A percentile compares a stretch with the other conserved stretches of the same genome.
Conservation (phyloP, 164 flowering plant genomes). For the Platanus orientalis region DNA sequence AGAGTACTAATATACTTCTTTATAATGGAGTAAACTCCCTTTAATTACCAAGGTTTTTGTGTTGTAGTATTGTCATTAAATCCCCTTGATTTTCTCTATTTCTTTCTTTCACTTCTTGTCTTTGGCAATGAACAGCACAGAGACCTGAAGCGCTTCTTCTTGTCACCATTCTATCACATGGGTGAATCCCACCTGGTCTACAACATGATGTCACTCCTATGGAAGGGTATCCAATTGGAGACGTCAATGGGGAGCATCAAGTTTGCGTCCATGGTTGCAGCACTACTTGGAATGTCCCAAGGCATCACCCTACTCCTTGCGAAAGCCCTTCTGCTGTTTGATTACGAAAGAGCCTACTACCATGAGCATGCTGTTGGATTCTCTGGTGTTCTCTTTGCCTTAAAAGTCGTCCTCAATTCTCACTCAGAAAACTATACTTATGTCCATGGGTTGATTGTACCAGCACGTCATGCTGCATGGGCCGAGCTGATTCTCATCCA, state of each 20-base stretch:
- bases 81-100: too few relatives aligned
- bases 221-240: slow-evolving; percentile 94
- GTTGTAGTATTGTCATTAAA: too few relatives aligned
- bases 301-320: slow-evolving; percentile 72
- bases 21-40: too few relatives aligned
- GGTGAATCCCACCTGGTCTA: slow-evolving; percentile 84
- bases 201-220: slow-evolving; percentile 94
- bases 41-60: too few relatives aligned
- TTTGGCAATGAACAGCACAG: slow-evolving; percentile 42
- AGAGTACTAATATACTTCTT: too few relatives aligned
- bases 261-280: slow-evolving; percentile 76
- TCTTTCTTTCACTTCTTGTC: too few relatives aligned
- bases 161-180: slow-evolving; percentile 85
- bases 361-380: slow-evolving; percentile 77
- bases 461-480: slow-evolving; percentile 86
- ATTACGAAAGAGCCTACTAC: slow-evolving; percentile 63
- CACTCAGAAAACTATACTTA: slow-evolving; percentile 49
- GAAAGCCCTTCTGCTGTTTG: slow-evolving; percentile 58
- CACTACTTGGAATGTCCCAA: slow-evolving; percentile 75
- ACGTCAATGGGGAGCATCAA: slow-evolving; percentile 78
- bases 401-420: slow-evolving; percentile 89
- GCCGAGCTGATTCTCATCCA: slow-evolving; percentile 84
- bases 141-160: slow-evolving; percentile 73
- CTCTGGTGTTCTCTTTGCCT: slow-evolving; percentile 93
- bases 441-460: slow-evolving; percentile 80